Evolutionary conservation across 148 eudicot species (phyloP).

Genomic region (Beta vulgaris): DNA sequence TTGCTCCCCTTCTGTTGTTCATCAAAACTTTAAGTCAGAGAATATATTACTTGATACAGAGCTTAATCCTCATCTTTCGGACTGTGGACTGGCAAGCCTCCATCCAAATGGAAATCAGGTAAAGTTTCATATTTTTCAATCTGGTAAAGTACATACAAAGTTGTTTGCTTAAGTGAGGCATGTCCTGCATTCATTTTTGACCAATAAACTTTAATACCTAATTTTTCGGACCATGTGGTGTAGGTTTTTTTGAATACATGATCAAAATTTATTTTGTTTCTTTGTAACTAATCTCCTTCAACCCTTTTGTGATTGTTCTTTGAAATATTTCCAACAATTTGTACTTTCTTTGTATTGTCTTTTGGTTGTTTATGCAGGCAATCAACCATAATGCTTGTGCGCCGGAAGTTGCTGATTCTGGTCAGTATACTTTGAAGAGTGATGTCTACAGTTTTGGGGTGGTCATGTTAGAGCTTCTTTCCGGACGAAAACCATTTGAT

Average conservation of each 20-base stretch:
- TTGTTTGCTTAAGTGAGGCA: neutral
- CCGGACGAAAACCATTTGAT: constrained; percentile 88
- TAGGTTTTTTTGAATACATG: no score
- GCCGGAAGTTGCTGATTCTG: constrained; percentile 95
- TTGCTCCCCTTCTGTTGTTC: constrained; percentile 88
- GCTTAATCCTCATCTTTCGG: constrained; percentile 91
- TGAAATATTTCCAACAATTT: neutral
- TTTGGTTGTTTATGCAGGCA: constrained; percentile 44
- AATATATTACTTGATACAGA: constrained; percentile 87
- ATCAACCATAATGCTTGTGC: constrained; percentile 67
- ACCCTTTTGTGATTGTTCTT: neutral
- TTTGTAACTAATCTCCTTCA: neutral
- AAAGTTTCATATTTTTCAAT: constrained; percentile 8
- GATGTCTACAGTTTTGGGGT: constrained; percentile 96
- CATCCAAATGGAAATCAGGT: constrained; percentile 86
- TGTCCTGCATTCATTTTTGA: neutral
- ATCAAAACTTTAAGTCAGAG: constrained; percentile 87
- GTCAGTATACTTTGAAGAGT: constrained; percentile 82
- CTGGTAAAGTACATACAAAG: neutral
- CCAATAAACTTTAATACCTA: neutral
- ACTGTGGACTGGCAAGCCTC: constrained; percentile 76
- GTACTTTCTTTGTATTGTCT: neutral
- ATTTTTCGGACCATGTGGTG: no score
- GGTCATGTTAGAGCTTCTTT: constrained; percentile 92
- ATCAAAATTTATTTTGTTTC: neutral